A percentile compares a stretch with the other conserved stretches of the same genome.
These are phyloP conservation scores for Ganoderma resinaceum DNA, from an alignment of 1,284 basidiomycete genomes.

Conservation along the genomic window DNA sequence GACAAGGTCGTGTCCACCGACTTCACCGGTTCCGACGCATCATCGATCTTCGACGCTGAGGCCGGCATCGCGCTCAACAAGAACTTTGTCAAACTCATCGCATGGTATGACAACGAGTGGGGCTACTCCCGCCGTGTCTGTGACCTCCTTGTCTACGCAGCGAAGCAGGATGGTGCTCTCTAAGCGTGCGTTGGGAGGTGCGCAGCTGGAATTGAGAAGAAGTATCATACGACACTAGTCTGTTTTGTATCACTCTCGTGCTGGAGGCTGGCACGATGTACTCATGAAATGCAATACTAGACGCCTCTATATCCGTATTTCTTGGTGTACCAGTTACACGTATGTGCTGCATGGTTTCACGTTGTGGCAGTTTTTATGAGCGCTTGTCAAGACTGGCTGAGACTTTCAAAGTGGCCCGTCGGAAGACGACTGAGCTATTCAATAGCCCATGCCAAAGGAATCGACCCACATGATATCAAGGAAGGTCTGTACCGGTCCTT, in stretches of 20 bases:
- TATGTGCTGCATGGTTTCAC: too few species aligned
- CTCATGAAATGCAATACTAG: constrained; percentile 24
- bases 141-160: constrained; percentile 88
- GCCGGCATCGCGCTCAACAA: constrained; percentile 95
- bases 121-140: constrained; percentile 96
- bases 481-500: background rate
- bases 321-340: background rate
- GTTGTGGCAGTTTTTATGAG: too few species aligned
- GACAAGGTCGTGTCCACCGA: constrained; percentile 96
- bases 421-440: too few species aligned
- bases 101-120: constrained; percentile 98
- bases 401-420: too few species aligned
- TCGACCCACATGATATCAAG: too few species aligned
- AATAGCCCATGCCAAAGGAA: too few species aligned
- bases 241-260: constrained; percentile 22
- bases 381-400: too few species aligned
- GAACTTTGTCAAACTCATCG: constrained; percentile 95
- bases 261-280: constrained; percentile 23
- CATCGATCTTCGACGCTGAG: constrained; percentile 91
- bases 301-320: background rate
- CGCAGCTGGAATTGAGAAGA: background rate
- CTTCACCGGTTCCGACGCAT: constrained; percentile 83
- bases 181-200: constrained; percentile 27
- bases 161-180: constrained; percentile 68
- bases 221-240: constrained; percentile 15